Evolutionary conservation across 2,329 filamentous ascomycete genomes (phyloP).

Genomic region (Colletotrichum gigasporum): DNA sequence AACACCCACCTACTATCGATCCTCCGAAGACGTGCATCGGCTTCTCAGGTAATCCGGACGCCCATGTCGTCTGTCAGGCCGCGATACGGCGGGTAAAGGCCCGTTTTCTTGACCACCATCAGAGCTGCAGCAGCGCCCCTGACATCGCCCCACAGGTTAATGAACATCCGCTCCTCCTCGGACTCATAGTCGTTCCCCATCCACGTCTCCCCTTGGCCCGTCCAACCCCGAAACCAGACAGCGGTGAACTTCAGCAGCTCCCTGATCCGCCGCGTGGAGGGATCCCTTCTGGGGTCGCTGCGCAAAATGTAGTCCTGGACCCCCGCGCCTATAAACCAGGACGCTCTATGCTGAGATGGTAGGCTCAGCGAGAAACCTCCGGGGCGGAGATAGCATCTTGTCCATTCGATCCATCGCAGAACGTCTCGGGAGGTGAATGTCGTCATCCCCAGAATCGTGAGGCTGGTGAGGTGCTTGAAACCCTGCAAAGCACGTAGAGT

Average conservation of each 20-base stretch:
- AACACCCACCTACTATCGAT: too few species aligned
- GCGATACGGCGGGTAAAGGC: not conserved
- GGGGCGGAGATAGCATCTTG: not conserved
- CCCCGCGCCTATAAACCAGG: not conserved
- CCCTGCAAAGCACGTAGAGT: not conserved
- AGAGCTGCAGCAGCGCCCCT: not conserved
- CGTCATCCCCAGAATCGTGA: conserved; percentile 1
- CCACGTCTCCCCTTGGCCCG: not conserved
- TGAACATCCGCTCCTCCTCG: conserved; percentile 7
- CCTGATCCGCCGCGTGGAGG: not conserved
- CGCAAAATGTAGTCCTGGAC: not conserved
- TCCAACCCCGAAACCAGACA: not conserved
- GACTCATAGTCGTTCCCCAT: not conserved
- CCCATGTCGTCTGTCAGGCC: not conserved
- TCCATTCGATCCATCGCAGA: not conserved
- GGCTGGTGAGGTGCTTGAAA: conserved; percentile 6
- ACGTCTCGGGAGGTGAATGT: not conserved
- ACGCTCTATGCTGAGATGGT: not conserved
- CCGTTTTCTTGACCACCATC: not conserved
- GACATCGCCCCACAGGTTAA: not conserved
- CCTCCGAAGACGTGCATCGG: too few species aligned
- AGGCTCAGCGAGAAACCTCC: conserved; percentile 6
- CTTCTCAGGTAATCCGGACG: not conserved
- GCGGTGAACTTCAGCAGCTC: not conserved
- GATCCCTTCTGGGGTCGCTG: not conserved